phyloP scores from a whole-genome alignment of 2,329 filamentous ascomycete species.

The Xylariaceae sp. region DNA sequence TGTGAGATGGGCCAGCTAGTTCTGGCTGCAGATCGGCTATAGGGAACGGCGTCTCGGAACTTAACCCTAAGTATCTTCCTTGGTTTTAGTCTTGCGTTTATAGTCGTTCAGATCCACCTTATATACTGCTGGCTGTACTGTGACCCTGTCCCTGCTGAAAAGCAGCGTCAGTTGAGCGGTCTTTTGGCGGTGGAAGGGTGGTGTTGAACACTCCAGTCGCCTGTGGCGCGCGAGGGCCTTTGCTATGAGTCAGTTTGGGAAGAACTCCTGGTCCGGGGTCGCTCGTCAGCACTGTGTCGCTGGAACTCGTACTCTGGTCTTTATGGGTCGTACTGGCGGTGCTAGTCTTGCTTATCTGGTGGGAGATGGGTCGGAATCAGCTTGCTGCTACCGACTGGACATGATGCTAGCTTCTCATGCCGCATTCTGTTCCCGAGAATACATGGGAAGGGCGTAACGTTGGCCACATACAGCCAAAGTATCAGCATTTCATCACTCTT shows the following conservation, averaged over 20 bases:
- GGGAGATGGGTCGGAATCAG: constrained; percentile 40
- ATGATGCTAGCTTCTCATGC: constrained; percentile 30
- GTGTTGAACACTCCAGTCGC: constrained; percentile 65
- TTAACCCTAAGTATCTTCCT: constrained; percentile 89
- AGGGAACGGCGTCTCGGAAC: constrained; percentile 78
- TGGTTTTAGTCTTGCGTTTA: constrained; percentile 78
- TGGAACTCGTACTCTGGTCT: constrained; percentile 67
- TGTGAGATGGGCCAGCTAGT: constrained; percentile 50
- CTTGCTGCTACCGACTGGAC: constrained; percentile 36
- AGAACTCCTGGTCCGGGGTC: constrained; percentile 74
- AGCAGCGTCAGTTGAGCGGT: constrained; percentile 49
- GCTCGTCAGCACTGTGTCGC: constrained; percentile 75
- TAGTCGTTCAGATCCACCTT: constrained; percentile 74
- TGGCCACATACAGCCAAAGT: constrained; percentile 58
- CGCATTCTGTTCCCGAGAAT: constrained; percentile 37
- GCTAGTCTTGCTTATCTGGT: constrained; percentile 30
- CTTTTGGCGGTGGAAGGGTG: constrained; percentile 54
- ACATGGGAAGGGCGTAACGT: constrained; percentile 53
- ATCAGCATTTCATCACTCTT: constrained; percentile 44
- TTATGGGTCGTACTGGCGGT: constrained; percentile 40
- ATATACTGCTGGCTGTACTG: constrained; percentile 56
- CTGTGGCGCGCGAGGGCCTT: constrained; percentile 60
- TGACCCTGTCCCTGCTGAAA: constrained; percentile 56
- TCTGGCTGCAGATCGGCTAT: constrained; percentile 45
- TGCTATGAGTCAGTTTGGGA: constrained; percentile 79